These are phyloP conservation scores for Phlyctochytrium arcticum DNA, from an alignment of 192 early-diverging fungal genomes.

Conservation along the genomic window DNA sequence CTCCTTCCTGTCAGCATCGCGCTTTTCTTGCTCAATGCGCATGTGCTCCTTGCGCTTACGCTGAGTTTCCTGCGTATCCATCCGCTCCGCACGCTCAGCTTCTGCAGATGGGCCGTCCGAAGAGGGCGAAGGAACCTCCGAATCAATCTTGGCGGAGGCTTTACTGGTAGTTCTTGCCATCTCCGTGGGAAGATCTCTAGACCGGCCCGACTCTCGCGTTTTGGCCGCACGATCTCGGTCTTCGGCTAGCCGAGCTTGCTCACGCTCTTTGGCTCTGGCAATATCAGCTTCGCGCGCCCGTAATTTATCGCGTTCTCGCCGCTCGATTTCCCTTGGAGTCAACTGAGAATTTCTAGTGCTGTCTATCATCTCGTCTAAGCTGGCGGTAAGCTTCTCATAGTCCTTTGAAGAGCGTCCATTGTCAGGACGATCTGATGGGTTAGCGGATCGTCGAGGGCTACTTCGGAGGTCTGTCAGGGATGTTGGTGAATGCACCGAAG, in stretches of 20 bases:
- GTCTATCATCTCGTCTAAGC: conserved; percentile 8
- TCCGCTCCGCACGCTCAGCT: neutral
- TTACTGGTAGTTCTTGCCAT: neutral
- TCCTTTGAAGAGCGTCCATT: conserved; percentile 5
- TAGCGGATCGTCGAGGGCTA: neutral
- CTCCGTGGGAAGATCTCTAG: neutral
- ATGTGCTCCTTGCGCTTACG: conserved; percentile 14
- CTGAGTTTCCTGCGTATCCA: conserved; percentile 14
- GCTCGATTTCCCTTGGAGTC: neutral
- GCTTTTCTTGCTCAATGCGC: conserved; percentile 10
- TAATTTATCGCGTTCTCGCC: conserved; percentile 15
- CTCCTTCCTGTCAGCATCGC: conserved; percentile 11
- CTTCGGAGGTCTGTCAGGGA: too few species aligned
- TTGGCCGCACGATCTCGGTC: neutral
- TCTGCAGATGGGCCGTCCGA: too few species aligned
- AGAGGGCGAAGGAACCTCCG: too few species aligned
- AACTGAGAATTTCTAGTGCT: neutral
- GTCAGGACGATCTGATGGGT: neutral
- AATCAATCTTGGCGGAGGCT: neutral
- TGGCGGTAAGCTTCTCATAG: conserved; percentile 7
- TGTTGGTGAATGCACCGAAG: neutral
- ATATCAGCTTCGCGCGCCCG: neutral
- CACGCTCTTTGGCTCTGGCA: neutral
- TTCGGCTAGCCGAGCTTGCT: neutral
- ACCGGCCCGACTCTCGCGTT: neutral